These are phyloP conservation scores for Cladorrhinum sp. DNA, from an alignment of 2,329 filamentous ascomycete genomes.

Conservation along the genomic window DNA sequence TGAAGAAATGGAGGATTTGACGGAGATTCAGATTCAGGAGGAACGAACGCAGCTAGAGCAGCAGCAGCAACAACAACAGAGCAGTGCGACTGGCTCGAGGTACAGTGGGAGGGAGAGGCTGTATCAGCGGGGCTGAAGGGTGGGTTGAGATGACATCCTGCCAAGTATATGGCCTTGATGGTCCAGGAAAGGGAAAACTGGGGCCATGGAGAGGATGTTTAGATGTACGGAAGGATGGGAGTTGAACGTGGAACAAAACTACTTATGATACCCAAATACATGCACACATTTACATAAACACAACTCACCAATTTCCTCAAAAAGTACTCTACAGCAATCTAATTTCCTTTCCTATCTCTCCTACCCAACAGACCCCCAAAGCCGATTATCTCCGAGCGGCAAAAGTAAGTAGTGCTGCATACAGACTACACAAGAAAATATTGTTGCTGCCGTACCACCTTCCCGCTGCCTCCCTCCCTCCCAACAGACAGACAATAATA, in stretches of 20 bases:
- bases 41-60: not conserved
- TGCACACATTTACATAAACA: not conserved
- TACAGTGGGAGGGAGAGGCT: not conserved
- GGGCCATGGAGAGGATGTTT: too few species aligned
- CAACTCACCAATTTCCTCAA: too few species aligned
- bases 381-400: too few species aligned
- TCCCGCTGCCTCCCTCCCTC: not conserved
- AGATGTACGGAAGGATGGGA: too few species aligned
- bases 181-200: not conserved
- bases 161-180: not conserved
- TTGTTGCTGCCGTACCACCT: too few species aligned
- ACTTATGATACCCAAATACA: not conserved
- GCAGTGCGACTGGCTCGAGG: too few species aligned
- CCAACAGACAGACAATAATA: not conserved
- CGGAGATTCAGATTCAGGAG: not conserved
- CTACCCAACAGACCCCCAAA: too few species aligned
- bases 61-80: not conserved
- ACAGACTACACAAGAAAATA: too few species aligned
- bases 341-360: too few species aligned
- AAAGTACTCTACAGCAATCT: too few species aligned
- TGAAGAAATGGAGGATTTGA: not conserved
- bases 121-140: not conserved
- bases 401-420: too few species aligned
- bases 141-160: not conserved
- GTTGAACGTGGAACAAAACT: too few species aligned